Base-by-base conservation (phyloP, 2,329 filamentous ascomycete species). In the Pseudocercospora crystallina region DNA sequence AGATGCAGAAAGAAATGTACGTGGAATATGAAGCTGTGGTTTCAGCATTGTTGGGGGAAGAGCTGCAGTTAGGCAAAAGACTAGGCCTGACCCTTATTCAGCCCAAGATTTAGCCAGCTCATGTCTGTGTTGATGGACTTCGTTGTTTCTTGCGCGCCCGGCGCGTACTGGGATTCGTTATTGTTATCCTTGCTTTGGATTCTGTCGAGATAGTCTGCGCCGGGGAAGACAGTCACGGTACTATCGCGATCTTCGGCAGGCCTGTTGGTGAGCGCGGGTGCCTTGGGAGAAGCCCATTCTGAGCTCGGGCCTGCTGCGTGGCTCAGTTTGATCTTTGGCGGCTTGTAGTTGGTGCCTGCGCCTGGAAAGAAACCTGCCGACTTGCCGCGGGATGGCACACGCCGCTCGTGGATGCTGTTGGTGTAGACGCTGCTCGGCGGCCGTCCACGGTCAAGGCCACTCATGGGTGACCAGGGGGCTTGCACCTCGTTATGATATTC, bases 41-140 rank as follows among this genome's bases (percentile, higher is more conserved):
- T 26, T 26, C 20, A 26, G 20, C 20, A 4, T 26, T 26, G 20
- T 26, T 3, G 3, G 20, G 20, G 3, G 20, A 26, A 26, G 20
- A 26, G 7, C 7, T 26, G 20, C 20, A 3, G 20, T 26, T 26
- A 26, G 20, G 20, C 20, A 4, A 26, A 26, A 26, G 20, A 26
- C 20, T 26, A 26, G 20, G 20, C 20, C 20, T 41, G 41, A 10
- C 44, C 45, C 33, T 43, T 53, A 37, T 39, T 45, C 35, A 57
- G 45, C 83, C 59, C 60, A 20, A 90, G 76, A 64, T 90, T 90
- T 57, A 91, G 71, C 87, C 87, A 91, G 70, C 85, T 89, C 85
- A 90, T 88, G 67, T 90, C 87, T 31, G 49, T 58, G 35, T 58
- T 57, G 41, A 43, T 41, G 2, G 60, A 40, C 44, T 57, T 50